Conservation (phyloP, 75 land plant genomes). For the Pinus tabuliformis region DNA sequence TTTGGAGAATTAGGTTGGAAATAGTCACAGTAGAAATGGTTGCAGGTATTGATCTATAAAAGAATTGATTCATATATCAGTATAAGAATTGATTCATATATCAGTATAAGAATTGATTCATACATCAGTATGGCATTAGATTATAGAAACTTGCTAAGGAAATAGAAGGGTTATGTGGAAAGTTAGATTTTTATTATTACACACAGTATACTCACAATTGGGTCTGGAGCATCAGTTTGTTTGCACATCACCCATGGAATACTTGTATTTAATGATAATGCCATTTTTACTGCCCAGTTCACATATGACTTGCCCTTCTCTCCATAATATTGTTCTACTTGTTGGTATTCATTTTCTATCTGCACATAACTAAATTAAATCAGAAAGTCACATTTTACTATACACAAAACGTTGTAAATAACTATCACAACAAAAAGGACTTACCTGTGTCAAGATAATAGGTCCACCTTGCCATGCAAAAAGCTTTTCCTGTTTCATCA, state of each 20-base stretch:
- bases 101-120: slow-evolving; percentile 15
- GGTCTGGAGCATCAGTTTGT: slow-evolving; percentile 61
- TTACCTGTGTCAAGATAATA: slow-evolving; percentile 80
- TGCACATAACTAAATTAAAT: slow-evolving; percentile 11
- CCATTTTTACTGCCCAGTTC: slow-evolving; percentile 61
- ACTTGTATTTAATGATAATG: slow-evolving; percentile 20
- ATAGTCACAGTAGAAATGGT: slow-evolving; percentile 67
- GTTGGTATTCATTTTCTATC: slow-evolving; percentile 81
- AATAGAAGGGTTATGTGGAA: background rate
- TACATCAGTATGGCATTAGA: background rate
- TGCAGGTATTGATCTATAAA: slow-evolving; percentile 55
- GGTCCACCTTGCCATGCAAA: slow-evolving; percentile 92
- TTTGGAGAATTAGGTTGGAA: slow-evolving; percentile 43
- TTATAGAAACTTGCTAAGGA: background rate
- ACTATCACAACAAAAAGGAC: too few species aligned
- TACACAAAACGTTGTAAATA: too few species aligned
- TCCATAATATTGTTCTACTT: slow-evolving; percentile 33
- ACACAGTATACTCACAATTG: slow-evolving; percentile 32
- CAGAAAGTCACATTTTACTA: background rate
- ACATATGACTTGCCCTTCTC: slow-evolving; percentile 44
- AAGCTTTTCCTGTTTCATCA: slow-evolving; percentile 65
- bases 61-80: background rate
- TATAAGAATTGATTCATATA: too few species aligned
- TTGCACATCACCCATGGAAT: slow-evolving; percentile 80
- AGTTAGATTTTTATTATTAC: too few species aligned